These are phyloP conservation scores for Tetraselmis striata DNA, from an alignment of 139 green algal species.

Conservation along the genomic window DNA sequence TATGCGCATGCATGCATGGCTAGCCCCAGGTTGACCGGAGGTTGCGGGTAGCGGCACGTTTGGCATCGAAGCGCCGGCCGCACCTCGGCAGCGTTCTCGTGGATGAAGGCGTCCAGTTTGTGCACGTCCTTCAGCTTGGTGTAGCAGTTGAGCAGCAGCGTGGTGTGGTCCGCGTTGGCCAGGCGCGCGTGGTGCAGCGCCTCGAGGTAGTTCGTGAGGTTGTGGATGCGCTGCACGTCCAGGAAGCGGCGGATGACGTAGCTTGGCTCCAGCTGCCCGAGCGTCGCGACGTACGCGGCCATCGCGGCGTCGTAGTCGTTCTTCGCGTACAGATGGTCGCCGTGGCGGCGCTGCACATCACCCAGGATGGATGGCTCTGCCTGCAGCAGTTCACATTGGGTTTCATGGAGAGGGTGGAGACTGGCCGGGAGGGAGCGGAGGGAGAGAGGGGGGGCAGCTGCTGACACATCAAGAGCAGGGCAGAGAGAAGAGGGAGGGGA, in stretches of 20 bases:
- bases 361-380: conserved; percentile 44
- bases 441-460: neutral
- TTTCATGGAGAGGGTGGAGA: too few relatives aligned
- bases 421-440: neutral
- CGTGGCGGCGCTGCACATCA: conserved; percentile 57
- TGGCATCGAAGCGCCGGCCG: too few relatives aligned
- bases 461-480: too few relatives aligned
- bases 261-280: conserved; percentile 74
- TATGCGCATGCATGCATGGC: too few relatives aligned
- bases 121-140: conserved; percentile 73
- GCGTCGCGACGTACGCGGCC: conserved; percentile 41
- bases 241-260: conserved; percentile 93
- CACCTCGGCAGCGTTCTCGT: conserved; percentile 3
- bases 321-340: conserved; percentile 80
- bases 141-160: conserved; percentile 94
- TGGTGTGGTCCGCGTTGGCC: conserved; percentile 85
- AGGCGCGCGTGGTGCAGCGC: conserved; percentile 64
- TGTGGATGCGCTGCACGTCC: conserved; percentile 82
- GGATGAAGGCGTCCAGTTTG: conserved; percentile 78
- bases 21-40: too few relatives aligned
- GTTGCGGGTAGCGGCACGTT: too few relatives aligned
- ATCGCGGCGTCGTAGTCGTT: conserved; percentile 88
- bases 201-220: conserved; percentile 86
- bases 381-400: conserved; percentile 15
- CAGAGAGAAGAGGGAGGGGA: too few relatives aligned